phyloP scores from a whole-genome alignment of 805 yeast species.

The Phaffomyces thermotolerans region DNA sequence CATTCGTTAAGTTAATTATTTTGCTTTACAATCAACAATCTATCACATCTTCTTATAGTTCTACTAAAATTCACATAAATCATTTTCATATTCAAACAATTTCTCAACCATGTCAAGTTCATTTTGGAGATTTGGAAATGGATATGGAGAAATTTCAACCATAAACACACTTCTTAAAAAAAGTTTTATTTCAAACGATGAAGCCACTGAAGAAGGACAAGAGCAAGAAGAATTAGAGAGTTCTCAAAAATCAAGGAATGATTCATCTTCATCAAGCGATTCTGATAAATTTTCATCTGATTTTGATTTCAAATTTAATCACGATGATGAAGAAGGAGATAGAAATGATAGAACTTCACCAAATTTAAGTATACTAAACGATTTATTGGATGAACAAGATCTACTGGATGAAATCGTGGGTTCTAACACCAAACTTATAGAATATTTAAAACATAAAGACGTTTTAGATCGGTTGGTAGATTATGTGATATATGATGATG shows the following conservation, averaged over 20 bases:
- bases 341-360: slow-evolving; percentile 29
- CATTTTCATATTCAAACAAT: too few relatives aligned
- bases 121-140: slow-evolving; percentile 57
- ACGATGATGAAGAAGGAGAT: slow-evolving; percentile 24
- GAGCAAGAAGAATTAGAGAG: slow-evolving; percentile 15
- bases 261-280: slow-evolving; percentile 15
- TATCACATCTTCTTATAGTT: too few relatives aligned
- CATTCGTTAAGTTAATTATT: too few relatives aligned
- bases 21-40: too few relatives aligned
- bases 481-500: slow-evolving; percentile 42
- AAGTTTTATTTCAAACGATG: slow-evolving; percentile 36
- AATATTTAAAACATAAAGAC: slow-evolving; percentile 72
- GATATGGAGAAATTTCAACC: slow-evolving; percentile 47
- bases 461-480: slow-evolving; percentile 62
- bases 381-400: slow-evolving; percentile 68
- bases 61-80: neutral
- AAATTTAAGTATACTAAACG: slow-evolving; percentile 39
- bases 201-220: slow-evolving; percentile 8
- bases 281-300: slow-evolving; percentile 9
- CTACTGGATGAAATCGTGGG: slow-evolving; percentile 65
- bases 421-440: slow-evolving; percentile 68
- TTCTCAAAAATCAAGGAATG: slow-evolving; percentile 11
- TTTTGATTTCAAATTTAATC: slow-evolving; percentile 5
- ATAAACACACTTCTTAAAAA: slow-evolving; percentile 40
- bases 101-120: slow-evolving; percentile 33